Percentiles rank a stretch among this genome's conserved stretches.
These are phyloP conservation scores for Exserohilum turcica DNA, from an alignment of 2,329 filamentous ascomycete genomes.

Conservation along the genomic window DNA sequence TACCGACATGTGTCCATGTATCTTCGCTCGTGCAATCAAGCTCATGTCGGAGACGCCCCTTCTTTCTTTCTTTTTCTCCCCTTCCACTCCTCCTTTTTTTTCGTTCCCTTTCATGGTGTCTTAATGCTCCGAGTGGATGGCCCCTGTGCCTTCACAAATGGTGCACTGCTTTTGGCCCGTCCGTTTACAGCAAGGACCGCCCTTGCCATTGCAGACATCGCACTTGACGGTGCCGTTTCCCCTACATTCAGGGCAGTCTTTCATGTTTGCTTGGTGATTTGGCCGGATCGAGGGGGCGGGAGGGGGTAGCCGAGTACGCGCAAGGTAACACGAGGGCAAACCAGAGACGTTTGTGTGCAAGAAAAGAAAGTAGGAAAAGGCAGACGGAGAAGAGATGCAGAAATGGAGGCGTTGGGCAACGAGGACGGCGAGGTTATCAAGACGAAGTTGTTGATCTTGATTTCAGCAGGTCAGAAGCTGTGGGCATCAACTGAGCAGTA, in stretches of 20 bases:
- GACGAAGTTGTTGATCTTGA: conserved; percentile 2
- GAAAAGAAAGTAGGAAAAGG: too few relatives aligned
- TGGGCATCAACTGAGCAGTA: conserved; percentile 2
- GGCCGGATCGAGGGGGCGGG: conserved; percentile 11
- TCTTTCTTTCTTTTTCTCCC: neutral
- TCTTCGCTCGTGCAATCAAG: too few relatives aligned
- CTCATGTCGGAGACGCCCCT: neutral
- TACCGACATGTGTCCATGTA: too few relatives aligned
- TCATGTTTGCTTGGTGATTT: conserved; percentile 23
- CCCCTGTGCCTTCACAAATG: conserved; percentile 42
- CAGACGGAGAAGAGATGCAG: neutral
- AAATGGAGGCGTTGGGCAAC: neutral
- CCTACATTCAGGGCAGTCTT: conserved; percentile 43
- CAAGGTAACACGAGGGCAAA: neutral
- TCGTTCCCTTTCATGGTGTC: neutral
- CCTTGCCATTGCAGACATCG: conserved; percentile 40
- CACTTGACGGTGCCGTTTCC: conserved; percentile 43
- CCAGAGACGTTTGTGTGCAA: neutral
- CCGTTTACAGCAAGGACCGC: conserved; percentile 37
- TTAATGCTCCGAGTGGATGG: conserved; percentile 39
- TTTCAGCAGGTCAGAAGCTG: conserved; percentile 5
- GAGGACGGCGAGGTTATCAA: conserved; percentile 1
- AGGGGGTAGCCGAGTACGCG: conserved; percentile 12
- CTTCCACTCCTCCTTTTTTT: neutral
- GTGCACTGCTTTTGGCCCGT: conserved; percentile 36